Conservation (phyloP, 1,284 basidiomycete species). For the Moniliella sp. region DNA sequence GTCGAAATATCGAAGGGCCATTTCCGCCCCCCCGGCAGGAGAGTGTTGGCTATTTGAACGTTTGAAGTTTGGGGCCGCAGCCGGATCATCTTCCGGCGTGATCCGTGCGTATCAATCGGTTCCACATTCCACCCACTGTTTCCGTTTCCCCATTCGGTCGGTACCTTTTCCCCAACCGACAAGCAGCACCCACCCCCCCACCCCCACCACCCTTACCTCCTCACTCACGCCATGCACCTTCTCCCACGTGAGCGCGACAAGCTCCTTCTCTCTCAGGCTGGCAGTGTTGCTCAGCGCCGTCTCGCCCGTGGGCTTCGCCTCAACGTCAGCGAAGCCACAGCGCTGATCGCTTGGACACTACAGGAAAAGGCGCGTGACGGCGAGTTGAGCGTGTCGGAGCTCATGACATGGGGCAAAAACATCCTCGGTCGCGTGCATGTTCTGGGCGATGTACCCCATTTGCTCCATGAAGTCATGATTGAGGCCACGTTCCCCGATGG, state of each 20-base stretch:
- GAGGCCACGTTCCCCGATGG: constrained; percentile 29
- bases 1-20: too few relatives aligned
- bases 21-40: too few relatives aligned
- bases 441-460: constrained; percentile 42
- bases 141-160: too few relatives aligned
- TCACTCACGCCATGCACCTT: constrained; percentile 19
- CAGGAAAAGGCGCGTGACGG: constrained; percentile 94
- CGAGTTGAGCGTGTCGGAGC: constrained; percentile 56
- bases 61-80: too few relatives aligned
- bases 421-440: constrained; percentile 75
- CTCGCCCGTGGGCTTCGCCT: constrained; percentile 69
- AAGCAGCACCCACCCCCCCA: too few relatives aligned
- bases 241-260: constrained; percentile 29
- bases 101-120: too few relatives aligned
- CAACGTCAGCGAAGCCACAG: constrained; percentile 68
- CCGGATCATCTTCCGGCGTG: too few relatives aligned
- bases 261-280: constrained; percentile 19
- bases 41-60: too few relatives aligned
- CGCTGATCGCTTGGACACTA: constrained; percentile 58
- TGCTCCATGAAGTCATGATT: constrained; percentile 33
- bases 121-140: too few relatives aligned
- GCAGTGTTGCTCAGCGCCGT: constrained; percentile 64
- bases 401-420: constrained; percentile 55
- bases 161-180: too few relatives aligned
- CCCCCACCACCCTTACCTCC: too few relatives aligned